Evolutionary conservation across 495 filamentous ascomycete species (phyloP), one percentile per base, ranked within the genome.

Genomic region (Neurospora hispaniola): DNA sequence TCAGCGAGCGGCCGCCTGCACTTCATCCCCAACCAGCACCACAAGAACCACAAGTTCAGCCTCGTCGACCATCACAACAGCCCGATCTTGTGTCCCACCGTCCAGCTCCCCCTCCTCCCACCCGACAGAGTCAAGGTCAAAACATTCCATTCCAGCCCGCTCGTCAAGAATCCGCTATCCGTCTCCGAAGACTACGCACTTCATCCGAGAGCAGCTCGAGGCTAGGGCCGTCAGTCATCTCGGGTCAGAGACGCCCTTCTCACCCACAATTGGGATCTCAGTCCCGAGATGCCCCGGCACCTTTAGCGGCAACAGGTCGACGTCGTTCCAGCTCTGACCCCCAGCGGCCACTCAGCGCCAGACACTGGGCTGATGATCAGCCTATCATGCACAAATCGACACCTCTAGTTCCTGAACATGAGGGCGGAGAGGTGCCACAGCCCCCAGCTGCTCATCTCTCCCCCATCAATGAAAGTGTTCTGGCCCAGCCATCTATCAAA

Each of bases 281-380:
- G 71, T 12, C 70, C 69, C 35, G 54, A 69, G 10, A 68, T 69
- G 11, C 23, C 44, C 43, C 62, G 62, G 62, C 71, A 39, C 20
- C 62, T 48, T 23, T 70, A 27, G 71, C 62, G n/a, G 35, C 62
- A 12, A 44, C 27, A 27, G 69, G 72, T 41, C 74, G 72, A 18
- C 62, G 62, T 23, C 75, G 73, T 1, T 74, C 75, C 4, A 76
- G 75, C 69, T 76, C 75, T 2, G 75, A 76, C 27, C 75, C 73
- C 12, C 73, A 74, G 5, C 71, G 70, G 12, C 75, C 73, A 3
- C 20, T 42, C n/a, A 38, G 69, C 71, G 9, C 69, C 71, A 2
- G 8, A 35, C n/a, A 40, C 39, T 5, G 73, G 38, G 43, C 27
- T 16, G 54, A 66, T 18, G 54, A 35, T 18, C 54, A 35, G 7